Base-by-base conservation (phyloP, 192 early-diverging fungal species). In the Piromyces finnis region DNA sequence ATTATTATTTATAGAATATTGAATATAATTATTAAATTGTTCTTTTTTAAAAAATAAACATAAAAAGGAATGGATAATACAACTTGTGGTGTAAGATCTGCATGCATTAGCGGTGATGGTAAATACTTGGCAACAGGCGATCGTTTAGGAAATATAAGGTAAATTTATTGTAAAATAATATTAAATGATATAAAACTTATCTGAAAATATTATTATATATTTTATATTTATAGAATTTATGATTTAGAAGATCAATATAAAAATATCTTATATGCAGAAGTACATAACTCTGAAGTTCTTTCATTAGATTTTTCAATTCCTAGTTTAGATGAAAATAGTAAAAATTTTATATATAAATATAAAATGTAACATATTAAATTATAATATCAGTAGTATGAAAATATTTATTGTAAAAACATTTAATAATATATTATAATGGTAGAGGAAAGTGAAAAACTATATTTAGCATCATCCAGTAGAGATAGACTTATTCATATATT, bases 401-500 rank as follows among this genome's bases (percentile, higher is more conserved):
- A n/a, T n/a, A n/a, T n/a, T n/a, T n/a, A n/a, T n/a, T n/a, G n/a
- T n/a, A n/a, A n/a, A n/a, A n/a, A n/a, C n/a, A n/a, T n/a, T n/a
- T n/a, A n/a, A n/a, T n/a, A n/a, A n/a, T n/a, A n/a, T n/a, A n/a
- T n/a, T 78, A 77, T 11, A 11, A 22, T 9, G n/a, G 4, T 80
- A 77, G 30, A 32, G 11, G 7, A 79, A 80, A n/a, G 11, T 12
- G 1, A 77, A 26, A 77, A 80, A 79, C 27, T 32, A n/a, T 79
- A 36, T 79, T 80, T 83, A 86, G 94, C 92, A 12, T 94, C 93
- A 13, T 91, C 89, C 28, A 90, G 91, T 81, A 86, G 94, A 29
- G 94, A 95, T 83, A 85, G 94, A 81, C 80, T 93, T 12, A 80
- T 95, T 16, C 93, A 95, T 79, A 83, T 95, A 13, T 95, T 94